phyloP scores from a whole-genome alignment of 768 basidiomycete genomes.

The Termitomyces heimii region DNA sequence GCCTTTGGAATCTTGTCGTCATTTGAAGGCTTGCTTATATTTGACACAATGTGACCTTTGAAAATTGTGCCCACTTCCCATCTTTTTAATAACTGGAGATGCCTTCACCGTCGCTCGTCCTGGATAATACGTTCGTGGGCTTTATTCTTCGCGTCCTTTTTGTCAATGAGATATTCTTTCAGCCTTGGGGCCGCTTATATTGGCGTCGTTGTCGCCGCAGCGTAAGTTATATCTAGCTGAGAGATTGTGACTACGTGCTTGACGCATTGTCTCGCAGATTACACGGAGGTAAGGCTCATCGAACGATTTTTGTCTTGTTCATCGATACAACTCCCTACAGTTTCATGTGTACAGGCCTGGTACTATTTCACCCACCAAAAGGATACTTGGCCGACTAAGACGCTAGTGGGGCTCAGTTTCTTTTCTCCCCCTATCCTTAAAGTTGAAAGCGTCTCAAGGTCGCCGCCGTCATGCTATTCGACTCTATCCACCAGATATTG shows the following conservation, averaged over 20 bases:
- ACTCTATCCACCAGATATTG: constrained; percentile 47
- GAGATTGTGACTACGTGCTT: background rate
- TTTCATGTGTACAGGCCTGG: constrained; percentile 50
- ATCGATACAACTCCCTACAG: constrained; percentile 20
- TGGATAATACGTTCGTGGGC: constrained; percentile 18
- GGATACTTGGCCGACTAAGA: constrained; percentile 43
- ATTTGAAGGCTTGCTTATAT: constrained; percentile 1
- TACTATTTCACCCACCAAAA: constrained; percentile 48
- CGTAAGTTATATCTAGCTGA: constrained; percentile 27
- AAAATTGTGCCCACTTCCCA: background rate
- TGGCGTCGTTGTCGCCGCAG: constrained; percentile 41
- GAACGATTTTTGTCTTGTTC: background rate
- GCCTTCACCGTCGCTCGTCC: constrained; percentile 8
- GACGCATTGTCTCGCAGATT: constrained; percentile 25
- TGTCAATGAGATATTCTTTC: background rate
- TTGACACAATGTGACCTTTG: constrained; percentile 4
- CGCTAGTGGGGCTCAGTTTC: constrained; percentile 28
- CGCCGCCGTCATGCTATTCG: constrained; percentile 38
- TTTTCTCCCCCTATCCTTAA: background rate
- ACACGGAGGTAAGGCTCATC: constrained; percentile 36
- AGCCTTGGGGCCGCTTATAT: constrained; percentile 47
- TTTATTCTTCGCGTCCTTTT: background rate
- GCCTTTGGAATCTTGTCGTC: constrained; percentile 4
- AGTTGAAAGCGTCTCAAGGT: constrained; percentile 30
- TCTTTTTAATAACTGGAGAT: constrained; percentile 1